These are phyloP conservation scores for Cucumis cinereus DNA, from an alignment of 306 rosid genomes.

Conservation along the genomic window DNA sequence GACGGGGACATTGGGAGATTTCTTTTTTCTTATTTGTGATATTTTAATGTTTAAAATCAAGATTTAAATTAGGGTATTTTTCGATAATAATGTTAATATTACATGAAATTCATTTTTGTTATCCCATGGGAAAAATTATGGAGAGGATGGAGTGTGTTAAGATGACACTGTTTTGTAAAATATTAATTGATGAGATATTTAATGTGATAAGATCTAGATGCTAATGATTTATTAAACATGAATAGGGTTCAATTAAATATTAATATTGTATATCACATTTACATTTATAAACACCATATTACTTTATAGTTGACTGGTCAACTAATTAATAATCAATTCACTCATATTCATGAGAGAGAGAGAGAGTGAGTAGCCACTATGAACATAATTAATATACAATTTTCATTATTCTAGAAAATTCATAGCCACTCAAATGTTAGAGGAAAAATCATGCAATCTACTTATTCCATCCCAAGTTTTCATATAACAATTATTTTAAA, in stretches of 20 bases:
- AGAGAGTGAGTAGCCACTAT: neutral
- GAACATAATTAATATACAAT: neutral
- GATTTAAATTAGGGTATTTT: neutral
- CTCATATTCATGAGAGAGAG: neutral
- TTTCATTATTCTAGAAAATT: neutral
- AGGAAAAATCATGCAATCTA: too few species aligned
- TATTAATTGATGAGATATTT: neutral
- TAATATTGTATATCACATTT: neutral
- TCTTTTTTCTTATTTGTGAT: too few species aligned
- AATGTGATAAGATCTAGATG: slow-evolving; percentile 1
- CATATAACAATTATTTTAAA: too few species aligned
- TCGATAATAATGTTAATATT: neutral
- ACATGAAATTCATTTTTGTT: neutral
- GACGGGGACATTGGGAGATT: too few species aligned
- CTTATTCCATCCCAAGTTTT: too few species aligned
- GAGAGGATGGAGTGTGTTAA: neutral
- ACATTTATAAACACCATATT: neutral
- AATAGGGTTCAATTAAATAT: neutral
- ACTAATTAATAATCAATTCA: neutral
- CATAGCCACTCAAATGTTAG: too few species aligned
- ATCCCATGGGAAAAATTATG: neutral
- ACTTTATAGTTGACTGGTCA: slow-evolving; percentile 2
- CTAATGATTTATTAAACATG: neutral
- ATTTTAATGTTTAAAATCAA: neutral
- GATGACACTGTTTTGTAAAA: neutral